Percentiles rank a stretch among this genome's conserved stretches.
phyloP scores from a whole-genome alignment of 345 rosid genomes.

The Citrus medica region DNA sequence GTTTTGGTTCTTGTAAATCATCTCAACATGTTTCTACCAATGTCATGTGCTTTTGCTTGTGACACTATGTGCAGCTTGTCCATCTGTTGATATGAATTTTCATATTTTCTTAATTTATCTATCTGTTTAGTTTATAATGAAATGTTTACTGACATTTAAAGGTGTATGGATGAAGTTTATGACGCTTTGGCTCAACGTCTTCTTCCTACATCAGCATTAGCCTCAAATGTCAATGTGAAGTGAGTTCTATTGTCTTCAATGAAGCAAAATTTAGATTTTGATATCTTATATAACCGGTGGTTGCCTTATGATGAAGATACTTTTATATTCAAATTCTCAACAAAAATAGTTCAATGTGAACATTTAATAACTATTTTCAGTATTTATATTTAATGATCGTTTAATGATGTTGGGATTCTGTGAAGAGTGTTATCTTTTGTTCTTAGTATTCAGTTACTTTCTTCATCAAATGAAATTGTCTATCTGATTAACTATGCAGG shows the following conservation, averaged over 20 bases:
- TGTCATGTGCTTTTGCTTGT: not conserved
- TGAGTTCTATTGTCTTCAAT: slow-evolving; percentile 30
- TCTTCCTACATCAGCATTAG: slow-evolving; percentile 57
- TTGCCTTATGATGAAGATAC: not conserved
- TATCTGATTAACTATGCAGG: slow-evolving; percentile 38
- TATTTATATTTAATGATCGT: not conserved
- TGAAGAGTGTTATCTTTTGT: not conserved
- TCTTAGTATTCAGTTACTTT: not conserved
- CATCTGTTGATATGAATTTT: not conserved
- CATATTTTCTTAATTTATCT: not conserved
- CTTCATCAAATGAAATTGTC: not conserved
- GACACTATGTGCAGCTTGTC: not conserved
- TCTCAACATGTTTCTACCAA: not conserved
- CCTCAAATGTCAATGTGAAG: slow-evolving; percentile 54
- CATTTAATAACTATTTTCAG: not conserved
- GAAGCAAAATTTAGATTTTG: not conserved
- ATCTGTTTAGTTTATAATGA: not conserved
- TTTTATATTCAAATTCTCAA: slow-evolving; percentile 4
- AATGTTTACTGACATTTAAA: slow-evolving; percentile 16
- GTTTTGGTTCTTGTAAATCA: slow-evolving; percentile 1
- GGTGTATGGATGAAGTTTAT: slow-evolving; percentile 81
- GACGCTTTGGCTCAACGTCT: slow-evolving; percentile 66
- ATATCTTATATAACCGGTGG: not conserved
- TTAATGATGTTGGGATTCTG: not conserved
- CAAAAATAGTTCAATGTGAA: not conserved